A percentile compares a stretch with the other conserved stretches of the same genome.
Evolutionary conservation across 75 land plant genomes (phyloP).

Genomic region (Adiantum capillusveneris): DNA sequence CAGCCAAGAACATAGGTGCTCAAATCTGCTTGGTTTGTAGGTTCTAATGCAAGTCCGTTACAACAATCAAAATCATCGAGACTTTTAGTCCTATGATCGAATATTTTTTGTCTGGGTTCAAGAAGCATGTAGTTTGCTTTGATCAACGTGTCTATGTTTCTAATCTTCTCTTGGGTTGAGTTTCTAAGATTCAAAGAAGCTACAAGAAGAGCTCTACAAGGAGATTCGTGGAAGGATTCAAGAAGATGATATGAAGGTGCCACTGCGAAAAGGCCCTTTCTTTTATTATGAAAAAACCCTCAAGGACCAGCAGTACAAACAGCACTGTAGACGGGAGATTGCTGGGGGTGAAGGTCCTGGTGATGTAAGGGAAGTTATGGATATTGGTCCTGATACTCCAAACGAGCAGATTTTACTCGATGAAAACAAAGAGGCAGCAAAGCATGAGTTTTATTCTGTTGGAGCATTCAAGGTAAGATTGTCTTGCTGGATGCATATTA

Average conservation of each 20-base stretch:
- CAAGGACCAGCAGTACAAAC: slow-evolving; percentile 85
- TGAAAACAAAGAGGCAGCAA: slow-evolving; percentile 76
- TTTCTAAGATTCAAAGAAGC: slow-evolving; percentile 42
- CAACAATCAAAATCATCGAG: no score
- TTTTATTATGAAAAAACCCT: slow-evolving; percentile 72
- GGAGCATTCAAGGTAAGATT: slow-evolving; percentile 63
- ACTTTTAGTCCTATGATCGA: no score
- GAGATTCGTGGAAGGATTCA: slow-evolving; percentile 83
- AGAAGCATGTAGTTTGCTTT: no score
- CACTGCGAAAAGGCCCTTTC: slow-evolving; percentile 55
- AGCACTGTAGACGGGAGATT: slow-evolving; percentile 60
- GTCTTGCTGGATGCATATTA: no score
- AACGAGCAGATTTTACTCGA: slow-evolving; percentile 75
- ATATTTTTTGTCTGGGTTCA: no score
- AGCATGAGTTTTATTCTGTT: slow-evolving; percentile 57
- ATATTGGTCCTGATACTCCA: slow-evolving; percentile 48
- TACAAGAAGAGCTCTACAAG: slow-evolving; percentile 57
- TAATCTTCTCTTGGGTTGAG: no score
- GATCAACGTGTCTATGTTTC: no score
- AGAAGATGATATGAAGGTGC: slow-evolving; percentile 74
- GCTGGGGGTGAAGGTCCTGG: slow-evolving; percentile 36
- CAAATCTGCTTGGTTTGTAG: no score
- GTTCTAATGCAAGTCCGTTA: no score
- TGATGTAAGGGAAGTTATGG: slow-evolving; percentile 76
- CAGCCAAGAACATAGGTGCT: no score